Percentiles rank a stretch among this genome's conserved stretches.
These are phyloP conservation scores for Ceraceosorus bombacis DNA, from an alignment of 1,284 basidiomycete species.

Conservation along the genomic window DNA sequence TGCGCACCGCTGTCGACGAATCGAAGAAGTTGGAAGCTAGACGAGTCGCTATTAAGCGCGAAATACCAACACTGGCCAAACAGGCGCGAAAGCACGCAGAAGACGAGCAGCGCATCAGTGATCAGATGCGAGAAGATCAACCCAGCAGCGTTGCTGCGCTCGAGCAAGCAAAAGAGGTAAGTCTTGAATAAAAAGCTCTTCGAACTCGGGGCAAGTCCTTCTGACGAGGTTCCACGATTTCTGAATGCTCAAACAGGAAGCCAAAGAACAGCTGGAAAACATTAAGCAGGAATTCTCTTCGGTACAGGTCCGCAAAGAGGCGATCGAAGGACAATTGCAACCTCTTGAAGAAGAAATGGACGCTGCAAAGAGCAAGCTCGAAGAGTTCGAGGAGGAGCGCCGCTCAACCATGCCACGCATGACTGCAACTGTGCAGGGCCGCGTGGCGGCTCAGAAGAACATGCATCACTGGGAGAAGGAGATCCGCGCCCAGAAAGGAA, in stretches of 20 bases:
- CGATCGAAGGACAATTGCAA: conserved; percentile 9
- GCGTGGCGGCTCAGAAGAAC: conserved; percentile 23
- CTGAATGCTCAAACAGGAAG: neutral
- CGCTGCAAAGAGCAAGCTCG: conserved; percentile 23
- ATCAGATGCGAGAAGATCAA: conserved; percentile 62
- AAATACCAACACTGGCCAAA: neutral
- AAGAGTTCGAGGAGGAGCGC: conserved; percentile 52
- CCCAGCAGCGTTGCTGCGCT: conserved; percentile 65
- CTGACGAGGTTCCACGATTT: too few relatives aligned
- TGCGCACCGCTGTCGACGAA: conserved; percentile 8
- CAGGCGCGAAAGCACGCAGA: conserved; percentile 3
- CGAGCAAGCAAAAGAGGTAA: conserved; percentile 52
- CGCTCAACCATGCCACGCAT: conserved; percentile 22
- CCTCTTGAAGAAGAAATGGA: conserved; percentile 22
- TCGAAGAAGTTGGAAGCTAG: neutral
- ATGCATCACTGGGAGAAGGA: conserved; percentile 18
- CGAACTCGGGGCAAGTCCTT: too few relatives aligned
- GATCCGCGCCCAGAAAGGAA: conserved; percentile 49
- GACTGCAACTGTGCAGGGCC: conserved; percentile 12
- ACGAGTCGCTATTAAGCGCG: conserved; percentile 7
- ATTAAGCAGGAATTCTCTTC: conserved; percentile 6
- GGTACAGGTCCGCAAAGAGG: conserved; percentile 52
- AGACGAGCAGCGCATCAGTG: conserved; percentile 13
- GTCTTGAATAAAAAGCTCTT: neutral
- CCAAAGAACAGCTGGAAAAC: conserved; percentile 4